Conservation (phyloP, 345 rosid genomes). For the Excoecaria agallocha region DNA sequence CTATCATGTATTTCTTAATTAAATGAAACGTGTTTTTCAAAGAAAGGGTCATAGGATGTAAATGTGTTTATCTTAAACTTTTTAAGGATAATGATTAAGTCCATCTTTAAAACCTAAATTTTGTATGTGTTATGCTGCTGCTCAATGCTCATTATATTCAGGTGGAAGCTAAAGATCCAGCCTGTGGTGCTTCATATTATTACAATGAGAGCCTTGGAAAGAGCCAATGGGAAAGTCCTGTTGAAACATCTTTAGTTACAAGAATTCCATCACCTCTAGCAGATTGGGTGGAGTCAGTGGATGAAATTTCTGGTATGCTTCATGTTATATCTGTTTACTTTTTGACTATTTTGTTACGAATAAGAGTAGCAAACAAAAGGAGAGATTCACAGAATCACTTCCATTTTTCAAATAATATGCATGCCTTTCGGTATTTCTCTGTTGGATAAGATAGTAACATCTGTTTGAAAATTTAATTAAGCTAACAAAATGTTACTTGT, state of each 20-base stretch:
- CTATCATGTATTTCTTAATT: not conserved
- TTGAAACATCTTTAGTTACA: conserved; percentile 35
- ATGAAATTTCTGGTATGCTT: conserved; percentile 72
- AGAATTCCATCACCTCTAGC: conserved; percentile 36
- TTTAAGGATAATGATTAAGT: not conserved
- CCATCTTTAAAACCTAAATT: not conserved
- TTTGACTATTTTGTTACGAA: not conserved
- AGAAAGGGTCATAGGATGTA: not conserved
- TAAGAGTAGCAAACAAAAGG: not conserved
- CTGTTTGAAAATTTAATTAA: not conserved
- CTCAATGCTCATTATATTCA: conserved; percentile 29
- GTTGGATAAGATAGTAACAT: not conserved
- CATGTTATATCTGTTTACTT: not conserved
- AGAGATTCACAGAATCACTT: not conserved
- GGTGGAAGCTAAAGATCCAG: conserved; percentile 81
- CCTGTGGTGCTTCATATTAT: conserved; percentile 66
- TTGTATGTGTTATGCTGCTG: conserved; percentile 5
- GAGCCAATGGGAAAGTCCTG: conserved; percentile 88
- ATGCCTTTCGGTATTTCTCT: not conserved
- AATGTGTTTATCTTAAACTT: not conserved
- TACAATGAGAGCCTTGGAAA: conserved; percentile 60
- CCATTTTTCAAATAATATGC: not conserved
- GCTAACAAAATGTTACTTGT: not conserved
- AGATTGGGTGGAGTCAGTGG: conserved; percentile 82
- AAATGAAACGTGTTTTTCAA: not conserved